Evolutionary conservation across 2,329 filamentous ascomycete genomes (phyloP).

Genomic region (Sporothrix pseudoabietina): DNA sequence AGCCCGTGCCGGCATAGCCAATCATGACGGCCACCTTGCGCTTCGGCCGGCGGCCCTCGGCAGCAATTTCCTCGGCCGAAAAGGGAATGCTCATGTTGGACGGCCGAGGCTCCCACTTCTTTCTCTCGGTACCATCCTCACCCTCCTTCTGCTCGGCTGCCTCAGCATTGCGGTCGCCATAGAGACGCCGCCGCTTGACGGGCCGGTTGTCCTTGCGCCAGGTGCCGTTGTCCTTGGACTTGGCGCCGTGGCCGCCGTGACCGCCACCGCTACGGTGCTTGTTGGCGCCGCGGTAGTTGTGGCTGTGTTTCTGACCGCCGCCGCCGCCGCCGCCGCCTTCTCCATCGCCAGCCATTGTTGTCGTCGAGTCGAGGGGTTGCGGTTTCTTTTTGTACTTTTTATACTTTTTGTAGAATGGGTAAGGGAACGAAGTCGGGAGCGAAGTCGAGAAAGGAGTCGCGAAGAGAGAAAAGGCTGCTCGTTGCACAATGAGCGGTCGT

Average conservation of each 20-base stretch:
- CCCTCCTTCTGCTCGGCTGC: constrained; percentile 42
- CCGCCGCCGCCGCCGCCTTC: not conserved
- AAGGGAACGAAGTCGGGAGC: not conserved
- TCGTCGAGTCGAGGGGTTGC: not conserved
- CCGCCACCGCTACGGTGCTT: constrained; percentile 27
- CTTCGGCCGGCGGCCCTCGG: constrained; percentile 82
- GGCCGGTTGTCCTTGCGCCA: constrained; percentile 29
- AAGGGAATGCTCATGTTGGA: constrained; percentile 62
- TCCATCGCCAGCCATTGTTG: constrained; percentile 8
- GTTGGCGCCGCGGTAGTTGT: constrained; percentile 26
- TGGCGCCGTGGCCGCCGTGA: constrained; percentile 11
- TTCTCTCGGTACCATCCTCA: constrained; percentile 39
- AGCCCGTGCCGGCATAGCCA: constrained; percentile 93
- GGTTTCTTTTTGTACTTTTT: not conserved
- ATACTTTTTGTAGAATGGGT: not conserved
- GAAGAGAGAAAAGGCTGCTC: not conserved
- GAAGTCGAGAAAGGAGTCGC: not conserved
- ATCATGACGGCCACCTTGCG: constrained; percentile 95
- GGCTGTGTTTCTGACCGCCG: not conserved
- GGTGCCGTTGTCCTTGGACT: constrained; percentile 10
- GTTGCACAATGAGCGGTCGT: not conserved
- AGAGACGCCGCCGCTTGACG: constrained; percentile 27
- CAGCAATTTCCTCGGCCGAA: constrained; percentile 78
- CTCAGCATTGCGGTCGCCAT: constrained; percentile 25
- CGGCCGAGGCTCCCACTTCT: constrained; percentile 37